These are phyloP conservation scores for Dorcoceras hygrometricum DNA, from an alignment of 257 asterid species.

Conservation along the genomic window DNA sequence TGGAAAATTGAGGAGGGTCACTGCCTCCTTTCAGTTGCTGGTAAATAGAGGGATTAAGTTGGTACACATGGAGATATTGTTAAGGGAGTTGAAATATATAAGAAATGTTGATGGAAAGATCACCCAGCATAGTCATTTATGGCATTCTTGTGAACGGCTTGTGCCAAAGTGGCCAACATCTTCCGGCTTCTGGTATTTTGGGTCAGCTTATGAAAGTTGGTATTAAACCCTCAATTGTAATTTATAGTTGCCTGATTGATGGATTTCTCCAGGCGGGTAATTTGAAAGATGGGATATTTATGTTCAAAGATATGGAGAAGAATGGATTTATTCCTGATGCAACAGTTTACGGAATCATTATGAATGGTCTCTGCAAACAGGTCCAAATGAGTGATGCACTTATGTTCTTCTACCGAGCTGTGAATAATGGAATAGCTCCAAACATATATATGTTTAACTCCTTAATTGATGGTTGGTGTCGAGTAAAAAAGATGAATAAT, in stretches of 20 bases:
- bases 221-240: conserved; percentile 27
- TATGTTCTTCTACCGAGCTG: conserved; percentile 30
- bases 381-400: conserved; percentile 32
- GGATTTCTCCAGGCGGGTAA: conserved; percentile 34
- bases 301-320: conserved; percentile 29
- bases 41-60: conserved; percentile 34
- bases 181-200: conserved; percentile 35
- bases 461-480: conserved; percentile 42
- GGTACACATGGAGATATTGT: conserved; percentile 36
- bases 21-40: conserved; percentile 32
- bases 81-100: conserved; percentile 30
- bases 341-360: conserved; percentile 23
- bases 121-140: conserved; percentile 37
- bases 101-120: conserved; percentile 38
- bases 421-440: conserved; percentile 30
- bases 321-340: conserved; percentile 32
- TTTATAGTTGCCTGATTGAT: conserved; percentile 32
- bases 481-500: conserved; percentile 29
- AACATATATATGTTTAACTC: conserved; percentile 34
- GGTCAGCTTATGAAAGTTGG: conserved; percentile 32
- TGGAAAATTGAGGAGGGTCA: conserved; percentile 34
- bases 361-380: conserved; percentile 31
- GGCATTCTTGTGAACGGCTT: conserved; percentile 39
- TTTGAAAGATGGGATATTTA: conserved; percentile 28
- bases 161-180: conserved; percentile 27